Evolutionary conservation across 768 basidiomycete genomes (phyloP).

Genomic region (Mycena epipterygia): DNA sequence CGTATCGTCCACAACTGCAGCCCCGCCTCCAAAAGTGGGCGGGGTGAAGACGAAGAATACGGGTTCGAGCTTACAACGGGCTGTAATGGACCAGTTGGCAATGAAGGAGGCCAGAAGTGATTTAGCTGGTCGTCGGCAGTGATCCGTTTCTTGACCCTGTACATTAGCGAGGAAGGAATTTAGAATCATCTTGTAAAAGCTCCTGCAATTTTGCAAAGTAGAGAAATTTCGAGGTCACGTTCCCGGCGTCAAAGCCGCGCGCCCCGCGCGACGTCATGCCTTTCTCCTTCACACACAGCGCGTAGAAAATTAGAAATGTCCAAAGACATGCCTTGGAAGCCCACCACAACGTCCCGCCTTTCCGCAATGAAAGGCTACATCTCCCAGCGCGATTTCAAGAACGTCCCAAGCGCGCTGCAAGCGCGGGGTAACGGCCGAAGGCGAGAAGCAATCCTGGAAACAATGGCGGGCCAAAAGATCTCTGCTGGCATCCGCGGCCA

Average conservation of each 20-base stretch:
- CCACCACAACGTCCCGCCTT: conserved; percentile 48
- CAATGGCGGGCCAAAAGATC: conserved; percentile 75
- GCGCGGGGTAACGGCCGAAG: conserved; percentile 41
- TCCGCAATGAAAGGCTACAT: conserved; percentile 66
- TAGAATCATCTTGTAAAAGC: too few relatives aligned
- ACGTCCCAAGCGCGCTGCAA: conserved; percentile 36
- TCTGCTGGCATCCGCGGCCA: conserved; percentile 37
- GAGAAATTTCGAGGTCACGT: too few relatives aligned
- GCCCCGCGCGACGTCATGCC: background rate
- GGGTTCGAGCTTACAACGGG: conserved; percentile 76
- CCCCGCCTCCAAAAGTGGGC: conserved; percentile 27
- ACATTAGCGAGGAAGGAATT: background rate
- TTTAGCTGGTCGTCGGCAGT: conserved; percentile 34
- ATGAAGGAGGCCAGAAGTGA: conserved; percentile 80
- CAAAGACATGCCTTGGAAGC: conserved; percentile 53
- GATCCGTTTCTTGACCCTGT: background rate
- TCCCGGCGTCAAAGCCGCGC: background rate
- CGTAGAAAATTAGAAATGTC: conserved; percentile 44
- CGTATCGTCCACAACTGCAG: conserved; percentile 32
- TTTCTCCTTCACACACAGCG: too few relatives aligned
- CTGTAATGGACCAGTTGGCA: conserved; percentile 81
- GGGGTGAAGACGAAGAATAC: conserved; percentile 54
- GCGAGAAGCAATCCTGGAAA: conserved; percentile 61
- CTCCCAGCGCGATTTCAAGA: conserved; percentile 56
- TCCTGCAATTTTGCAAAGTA: too few relatives aligned